Conservation (phyloP, 805 yeast genomes). For the Saccharomycopsis sp. region DNA sequence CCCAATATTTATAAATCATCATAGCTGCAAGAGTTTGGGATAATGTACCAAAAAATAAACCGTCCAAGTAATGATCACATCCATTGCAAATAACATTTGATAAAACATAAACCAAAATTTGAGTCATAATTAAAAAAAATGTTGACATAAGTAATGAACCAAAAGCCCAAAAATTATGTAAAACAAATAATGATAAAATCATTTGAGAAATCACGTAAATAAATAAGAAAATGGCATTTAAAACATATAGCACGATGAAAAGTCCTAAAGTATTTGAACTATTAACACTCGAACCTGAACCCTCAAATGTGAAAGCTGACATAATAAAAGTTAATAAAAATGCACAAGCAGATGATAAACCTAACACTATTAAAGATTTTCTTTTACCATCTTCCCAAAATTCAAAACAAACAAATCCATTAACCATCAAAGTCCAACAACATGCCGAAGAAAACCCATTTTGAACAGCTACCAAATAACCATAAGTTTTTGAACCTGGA, state of each 20-base stretch:
- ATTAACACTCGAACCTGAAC: slow-evolving; percentile 34
- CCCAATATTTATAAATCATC: slow-evolving; percentile 98
- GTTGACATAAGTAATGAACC: slow-evolving; percentile 71
- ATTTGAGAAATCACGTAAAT: slow-evolving; percentile 60
- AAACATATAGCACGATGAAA: slow-evolving; percentile 57
- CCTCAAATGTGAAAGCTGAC: slow-evolving; percentile 60
- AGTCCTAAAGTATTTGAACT: slow-evolving; percentile 51
- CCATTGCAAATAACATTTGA: slow-evolving; percentile 56
- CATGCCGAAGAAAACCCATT: slow-evolving; percentile 62
- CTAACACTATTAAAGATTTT: slow-evolving; percentile 46
- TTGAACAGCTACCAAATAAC: slow-evolving; percentile 78
- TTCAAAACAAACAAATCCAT: slow-evolving; percentile 78
- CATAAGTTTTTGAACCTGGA: slow-evolving; percentile 64
- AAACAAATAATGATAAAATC: slow-evolving; percentile 52
- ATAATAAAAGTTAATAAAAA: slow-evolving; percentile 60
- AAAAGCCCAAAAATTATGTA: slow-evolving; percentile 77
- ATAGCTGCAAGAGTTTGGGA: slow-evolving; percentile 74
- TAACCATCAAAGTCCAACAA: slow-evolving; percentile 57
- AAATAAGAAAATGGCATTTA: slow-evolving; percentile 58
- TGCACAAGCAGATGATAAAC: slow-evolving; percentile 42
- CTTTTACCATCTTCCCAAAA: slow-evolving; percentile 91
- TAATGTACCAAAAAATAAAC: slow-evolving; percentile 72
- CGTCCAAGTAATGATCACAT: slow-evolving; percentile 82
- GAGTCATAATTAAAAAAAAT: slow-evolving; percentile 74
- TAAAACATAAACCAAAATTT: slow-evolving; percentile 60